phyloP scores from a whole-genome alignment of 2,329 filamentous ascomycete species.

The Aschersonia sp. region DNA sequence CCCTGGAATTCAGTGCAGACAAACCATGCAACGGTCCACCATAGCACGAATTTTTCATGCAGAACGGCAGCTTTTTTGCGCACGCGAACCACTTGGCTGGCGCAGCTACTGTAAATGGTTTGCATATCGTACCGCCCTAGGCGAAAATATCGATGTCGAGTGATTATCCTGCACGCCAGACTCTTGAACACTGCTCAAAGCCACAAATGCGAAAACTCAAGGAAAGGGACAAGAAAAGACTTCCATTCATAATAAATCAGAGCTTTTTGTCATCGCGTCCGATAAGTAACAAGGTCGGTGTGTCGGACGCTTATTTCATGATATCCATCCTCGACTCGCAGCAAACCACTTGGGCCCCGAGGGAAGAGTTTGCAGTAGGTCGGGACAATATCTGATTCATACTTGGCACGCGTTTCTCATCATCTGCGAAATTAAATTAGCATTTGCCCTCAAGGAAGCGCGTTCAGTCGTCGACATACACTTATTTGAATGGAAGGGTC shows the following conservation, averaged over 20 bases:
- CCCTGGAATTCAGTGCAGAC: too few species aligned
- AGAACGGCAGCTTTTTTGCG: too few species aligned
- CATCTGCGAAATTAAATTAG: constrained; percentile 46
- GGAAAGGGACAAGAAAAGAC: constrained; percentile 4
- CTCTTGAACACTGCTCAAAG: neutral
- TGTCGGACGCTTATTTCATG: constrained; percentile 99
- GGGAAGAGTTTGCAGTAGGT: constrained; percentile 67
- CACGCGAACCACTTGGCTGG: too few species aligned
- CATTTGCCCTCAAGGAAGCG: neutral
- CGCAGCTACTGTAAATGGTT: too few species aligned
- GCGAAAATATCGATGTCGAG: too few species aligned
- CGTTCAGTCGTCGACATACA: constrained; percentile 42
- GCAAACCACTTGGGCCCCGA: constrained; percentile 79
- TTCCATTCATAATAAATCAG: constrained; percentile 53
- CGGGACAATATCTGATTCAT: constrained; percentile 62
- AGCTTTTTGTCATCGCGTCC: constrained; percentile 96
- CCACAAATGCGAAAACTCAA: neutral
- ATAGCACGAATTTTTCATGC: too few species aligned
- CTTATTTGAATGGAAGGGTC: constrained; percentile 99
- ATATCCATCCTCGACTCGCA: constrained; percentile 46
- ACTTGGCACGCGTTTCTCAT: constrained; percentile 98
- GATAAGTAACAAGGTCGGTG: constrained; percentile 93
- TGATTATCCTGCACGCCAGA: neutral
- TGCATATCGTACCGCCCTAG: too few species aligned
- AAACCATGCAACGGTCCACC: too few species aligned